Percentiles rank a stretch among this genome's conserved stretches.
phyloP scores from a whole-genome alignment of 495 filamentous ascomycete species.

The Acidomyces sp. region DNA sequence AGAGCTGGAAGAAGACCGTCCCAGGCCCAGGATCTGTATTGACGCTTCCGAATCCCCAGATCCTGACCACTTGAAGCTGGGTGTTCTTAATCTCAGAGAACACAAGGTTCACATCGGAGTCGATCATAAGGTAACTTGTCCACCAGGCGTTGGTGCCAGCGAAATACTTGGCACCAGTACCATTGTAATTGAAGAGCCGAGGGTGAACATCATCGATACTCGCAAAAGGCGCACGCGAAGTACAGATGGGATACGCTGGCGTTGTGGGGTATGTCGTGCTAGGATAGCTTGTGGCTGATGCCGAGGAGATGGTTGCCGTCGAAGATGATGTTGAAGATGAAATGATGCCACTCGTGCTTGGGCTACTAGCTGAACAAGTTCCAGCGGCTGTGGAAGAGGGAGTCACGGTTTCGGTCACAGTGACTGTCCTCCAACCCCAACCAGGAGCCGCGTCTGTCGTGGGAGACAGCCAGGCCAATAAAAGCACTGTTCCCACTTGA shows the following conservation, averaged over 20 bases:
- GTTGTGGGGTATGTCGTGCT: neutral
- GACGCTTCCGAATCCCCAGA: constrained; percentile 15
- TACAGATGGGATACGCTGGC: constrained; percentile 6
- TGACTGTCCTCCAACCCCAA: too few species aligned
- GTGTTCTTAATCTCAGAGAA: constrained; percentile 11
- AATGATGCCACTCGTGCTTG: neutral
- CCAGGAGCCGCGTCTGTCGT: too few species aligned
- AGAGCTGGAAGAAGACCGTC: constrained; percentile 28
- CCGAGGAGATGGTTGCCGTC: neutral
- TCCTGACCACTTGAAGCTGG: constrained; percentile 4
- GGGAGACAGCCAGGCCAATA: too few species aligned
- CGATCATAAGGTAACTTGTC: constrained; percentile 5
- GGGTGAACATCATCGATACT: neutral
- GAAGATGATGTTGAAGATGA: neutral
- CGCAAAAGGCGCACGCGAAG: constrained; percentile 1
- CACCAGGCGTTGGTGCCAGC: constrained; percentile 15
- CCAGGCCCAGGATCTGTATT: constrained; percentile 12
- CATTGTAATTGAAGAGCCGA: constrained; percentile 8
- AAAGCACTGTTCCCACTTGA: too few species aligned
- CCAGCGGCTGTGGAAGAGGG: neutral
- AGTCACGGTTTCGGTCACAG: neutral
- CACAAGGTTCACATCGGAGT: constrained; percentile 7
- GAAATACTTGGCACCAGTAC: constrained; percentile 5
- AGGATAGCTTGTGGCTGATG: neutral
- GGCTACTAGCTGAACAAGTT: neutral